Evolutionary conservation across 164 flowering plant genomes (phyloP), one percentile per base, ranked within the genome.

Genomic region (Macadamia integrifolia): DNA sequence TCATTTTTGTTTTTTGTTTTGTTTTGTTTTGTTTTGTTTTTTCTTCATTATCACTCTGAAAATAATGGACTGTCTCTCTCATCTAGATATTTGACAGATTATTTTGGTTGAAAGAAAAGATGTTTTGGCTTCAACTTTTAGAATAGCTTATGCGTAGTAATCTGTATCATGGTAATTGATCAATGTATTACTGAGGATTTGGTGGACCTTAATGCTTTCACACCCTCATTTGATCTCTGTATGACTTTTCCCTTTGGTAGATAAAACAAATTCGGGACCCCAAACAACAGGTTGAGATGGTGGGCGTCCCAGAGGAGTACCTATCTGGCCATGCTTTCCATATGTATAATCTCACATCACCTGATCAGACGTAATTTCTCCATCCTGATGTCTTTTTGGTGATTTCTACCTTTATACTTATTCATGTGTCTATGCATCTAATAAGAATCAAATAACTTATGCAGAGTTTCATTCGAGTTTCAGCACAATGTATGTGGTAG

Each of bases 401-500:
- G 40, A 35, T 35, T 35, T 35, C 40, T 31, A 28, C 3, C 1
- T 60, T 58, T 44, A 0, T 3, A 42, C 6, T 64, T 5, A 17
- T 18, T 14, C 6, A n/a, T 8, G 15, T 50, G 28, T 66, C 31
- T 44, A 64, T 44, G 9, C 32, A 15, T 65, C 64, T 69, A 62
- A 52, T 60, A 60, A 40, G 53, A 11, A 53, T 4, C 6, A 53
- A 53, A 9, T 60, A 23, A 17, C 57, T 62, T 46, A 30, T 64
- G 76, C 83, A 94, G 98, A 58, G 99, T 94, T 67, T 83, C 93
- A 12, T 90, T 94, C 44, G 97, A 94, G 82, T 92, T 94, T 83
- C 97, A 91, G 79, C 97, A 94, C 66, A 92, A 94, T 71, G 99
- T 94, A 8, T 94, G 98, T 73, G 97, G 99, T 32, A 81, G 99